A percentile compares a stretch with the other conserved stretches of the same genome.
Conservation (phyloP, 495 filamentous ascomycete species). For the Xylaria venustula region DNA sequence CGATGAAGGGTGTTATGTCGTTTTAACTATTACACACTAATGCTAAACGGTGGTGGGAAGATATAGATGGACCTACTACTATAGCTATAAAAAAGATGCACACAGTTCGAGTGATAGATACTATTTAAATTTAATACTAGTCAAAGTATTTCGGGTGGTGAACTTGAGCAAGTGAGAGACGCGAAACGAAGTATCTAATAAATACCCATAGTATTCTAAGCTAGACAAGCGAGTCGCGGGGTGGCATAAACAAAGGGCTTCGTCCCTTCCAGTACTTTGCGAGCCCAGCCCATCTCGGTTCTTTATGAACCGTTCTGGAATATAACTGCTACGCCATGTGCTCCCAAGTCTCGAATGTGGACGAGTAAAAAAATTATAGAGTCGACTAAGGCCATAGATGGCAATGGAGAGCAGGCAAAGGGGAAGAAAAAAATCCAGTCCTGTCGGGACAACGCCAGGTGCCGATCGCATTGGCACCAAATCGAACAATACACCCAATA, state of each 20-base stretch:
- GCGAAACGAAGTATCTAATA: conserved; percentile 10
- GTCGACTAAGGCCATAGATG: conserved; percentile 11
- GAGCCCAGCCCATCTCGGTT: conserved; percentile 1
- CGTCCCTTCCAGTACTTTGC: background rate
- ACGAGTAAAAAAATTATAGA: conserved; percentile 11
- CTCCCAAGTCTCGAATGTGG: background rate
- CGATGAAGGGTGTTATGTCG: no score
- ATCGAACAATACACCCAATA: conserved; percentile 9
- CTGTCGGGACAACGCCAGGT: conserved; percentile 17
- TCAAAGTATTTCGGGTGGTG: background rate
- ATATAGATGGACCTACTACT: no score
- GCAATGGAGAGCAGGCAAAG: conserved; percentile 10
- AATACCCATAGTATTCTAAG: conserved; percentile 6
- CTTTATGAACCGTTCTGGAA: conserved; percentile 2
- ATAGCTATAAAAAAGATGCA: no score
- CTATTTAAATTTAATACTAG: background rate
- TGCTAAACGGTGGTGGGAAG: no score
- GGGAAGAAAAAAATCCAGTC: conserved; percentile 5
- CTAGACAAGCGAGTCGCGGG: background rate
- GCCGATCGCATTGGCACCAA: conserved; percentile 9
- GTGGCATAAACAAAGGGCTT: background rate
- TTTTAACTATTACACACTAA: no score
- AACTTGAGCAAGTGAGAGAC: conserved; percentile 3
- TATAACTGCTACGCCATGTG: background rate
- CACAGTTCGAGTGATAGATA: no score